Percentiles rank a stretch among this genome's conserved stretches.
Conservation (phyloP, 106 monocot species). For the Dendrobium chrysotoxum region DNA sequence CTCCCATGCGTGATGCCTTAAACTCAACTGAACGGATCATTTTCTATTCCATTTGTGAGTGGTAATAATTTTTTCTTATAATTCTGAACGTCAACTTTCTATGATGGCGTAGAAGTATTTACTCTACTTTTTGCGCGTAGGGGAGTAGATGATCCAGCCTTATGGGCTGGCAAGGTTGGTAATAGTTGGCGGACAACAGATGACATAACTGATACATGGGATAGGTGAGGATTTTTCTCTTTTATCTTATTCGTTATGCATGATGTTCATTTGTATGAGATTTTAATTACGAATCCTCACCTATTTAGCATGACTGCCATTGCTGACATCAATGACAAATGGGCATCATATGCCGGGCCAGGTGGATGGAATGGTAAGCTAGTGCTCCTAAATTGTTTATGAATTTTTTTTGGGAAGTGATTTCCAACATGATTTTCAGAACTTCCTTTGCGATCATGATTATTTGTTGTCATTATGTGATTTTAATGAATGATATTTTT, state of each 20-base stretch:
- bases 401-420: background rate
- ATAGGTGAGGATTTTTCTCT: conserved; percentile 37
- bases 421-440: background rate
- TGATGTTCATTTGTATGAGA: conserved; percentile 6
- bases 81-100: background rate
- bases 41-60: conserved; percentile 94
- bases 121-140: conserved; percentile 25
- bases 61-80: conserved; percentile 37
- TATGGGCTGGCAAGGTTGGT: conserved; percentile 89
- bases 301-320: conserved; percentile 79
- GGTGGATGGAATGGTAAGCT: conserved; percentile 97
- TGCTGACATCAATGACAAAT: conserved; percentile 90
- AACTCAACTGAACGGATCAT: conserved; percentile 74
- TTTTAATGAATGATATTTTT: conserved; percentile 3
- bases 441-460: background rate
- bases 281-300: background rate
- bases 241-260: background rate
- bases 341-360: conserved; percentile 99
- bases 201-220: conserved; percentile 92
- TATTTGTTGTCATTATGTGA: background rate
- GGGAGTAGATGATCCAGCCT: conserved; percentile 91
- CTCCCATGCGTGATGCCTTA: conserved; percentile 95
- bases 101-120: background rate
- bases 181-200: conserved; percentile 99
- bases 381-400: background rate